Conservation (phyloP, 306 rosid genomes). For the Mimosa pudica region DNA sequence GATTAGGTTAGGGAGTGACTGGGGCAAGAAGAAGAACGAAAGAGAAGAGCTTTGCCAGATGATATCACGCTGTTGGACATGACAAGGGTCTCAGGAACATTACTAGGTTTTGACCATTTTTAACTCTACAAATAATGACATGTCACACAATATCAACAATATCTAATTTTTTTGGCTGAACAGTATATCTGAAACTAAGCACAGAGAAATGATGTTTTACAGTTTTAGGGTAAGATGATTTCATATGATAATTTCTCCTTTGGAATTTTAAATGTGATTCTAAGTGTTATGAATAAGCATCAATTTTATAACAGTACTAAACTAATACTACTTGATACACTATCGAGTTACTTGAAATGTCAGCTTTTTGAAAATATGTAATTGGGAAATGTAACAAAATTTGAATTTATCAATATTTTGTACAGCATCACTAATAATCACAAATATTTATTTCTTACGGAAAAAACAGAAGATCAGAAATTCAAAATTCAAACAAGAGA, state of each 20-base stretch:
- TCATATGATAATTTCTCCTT: background rate
- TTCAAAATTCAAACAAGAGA: background rate
- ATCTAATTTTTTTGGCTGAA: no score
- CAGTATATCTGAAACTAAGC: background rate
- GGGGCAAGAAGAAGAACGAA: conserved; percentile 6
- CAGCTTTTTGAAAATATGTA: no score
- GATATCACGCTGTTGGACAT: conserved; percentile 30
- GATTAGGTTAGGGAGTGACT: conserved; percentile 35
- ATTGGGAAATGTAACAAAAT: background rate
- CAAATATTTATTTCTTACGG: no score
- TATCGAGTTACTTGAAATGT: background rate
- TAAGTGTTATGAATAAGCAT: background rate
- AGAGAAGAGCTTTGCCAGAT: background rate
- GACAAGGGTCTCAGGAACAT: conserved; percentile 28
- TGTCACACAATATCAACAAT: conserved; percentile 12
- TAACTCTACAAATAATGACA: background rate
- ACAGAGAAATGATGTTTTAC: background rate
- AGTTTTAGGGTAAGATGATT: background rate
- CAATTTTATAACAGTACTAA: background rate
- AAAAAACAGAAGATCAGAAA: background rate
- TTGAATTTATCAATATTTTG: background rate
- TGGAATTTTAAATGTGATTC: background rate
- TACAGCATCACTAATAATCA: background rate
- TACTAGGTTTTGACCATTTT: conserved; percentile 46
- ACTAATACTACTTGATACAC: background rate